phyloP scores from a whole-genome alignment of 306 rosid species.

The Leucaena leucocephala region DNA sequence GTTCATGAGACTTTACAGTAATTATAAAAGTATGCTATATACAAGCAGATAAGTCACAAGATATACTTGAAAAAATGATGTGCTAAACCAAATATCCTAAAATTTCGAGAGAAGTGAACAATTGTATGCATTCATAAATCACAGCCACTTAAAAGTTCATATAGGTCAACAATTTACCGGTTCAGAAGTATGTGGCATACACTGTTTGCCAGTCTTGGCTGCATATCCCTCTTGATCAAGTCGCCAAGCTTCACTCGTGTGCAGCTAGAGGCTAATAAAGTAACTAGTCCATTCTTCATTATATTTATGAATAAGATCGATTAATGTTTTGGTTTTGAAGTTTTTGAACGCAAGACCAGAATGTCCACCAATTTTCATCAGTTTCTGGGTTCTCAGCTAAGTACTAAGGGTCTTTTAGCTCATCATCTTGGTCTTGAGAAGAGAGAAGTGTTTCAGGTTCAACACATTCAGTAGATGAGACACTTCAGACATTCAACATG shows the following conservation, averaged over 20 bases:
- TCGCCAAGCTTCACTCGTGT: background rate
- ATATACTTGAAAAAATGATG: background rate
- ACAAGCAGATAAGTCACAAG: background rate
- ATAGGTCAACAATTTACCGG: background rate
- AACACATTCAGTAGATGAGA: background rate
- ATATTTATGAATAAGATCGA: background rate
- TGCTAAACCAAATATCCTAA: no score
- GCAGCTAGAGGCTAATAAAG: background rate
- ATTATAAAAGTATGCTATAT: background rate
- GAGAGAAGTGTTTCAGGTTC: background rate
- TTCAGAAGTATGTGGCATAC: background rate
- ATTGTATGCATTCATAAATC: background rate
- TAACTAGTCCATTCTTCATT: background rate
- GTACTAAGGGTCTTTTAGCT: slow-evolving; percentile 2
- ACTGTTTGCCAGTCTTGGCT: background rate
- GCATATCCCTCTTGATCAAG: background rate
- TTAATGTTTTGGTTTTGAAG: background rate
- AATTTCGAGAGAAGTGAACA: background rate
- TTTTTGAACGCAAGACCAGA: background rate
- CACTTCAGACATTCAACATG: slow-evolving; percentile 9
- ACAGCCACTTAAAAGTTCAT: background rate
- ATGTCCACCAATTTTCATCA: background rate
- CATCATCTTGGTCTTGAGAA: background rate
- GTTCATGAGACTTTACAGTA: background rate
- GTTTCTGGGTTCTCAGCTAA: background rate